These are phyloP conservation scores for Suhomyces bribrorum DNA, from an alignment of 1,139 yeast species.

Conservation along the genomic window DNA sequence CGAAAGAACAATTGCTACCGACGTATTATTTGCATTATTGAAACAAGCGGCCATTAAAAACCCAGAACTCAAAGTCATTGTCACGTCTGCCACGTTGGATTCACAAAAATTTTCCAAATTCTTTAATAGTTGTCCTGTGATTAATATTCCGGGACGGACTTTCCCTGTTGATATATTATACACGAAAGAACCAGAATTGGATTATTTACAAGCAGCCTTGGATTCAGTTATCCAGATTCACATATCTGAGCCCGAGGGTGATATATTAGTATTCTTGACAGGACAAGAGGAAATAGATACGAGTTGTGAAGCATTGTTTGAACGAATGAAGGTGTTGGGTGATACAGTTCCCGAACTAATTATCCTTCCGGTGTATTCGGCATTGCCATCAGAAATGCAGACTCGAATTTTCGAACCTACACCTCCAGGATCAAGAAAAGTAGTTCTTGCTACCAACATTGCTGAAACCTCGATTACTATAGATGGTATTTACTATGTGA, in stretches of 20 bases:
- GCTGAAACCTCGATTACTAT: conserved; percentile 69
- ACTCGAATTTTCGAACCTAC: conserved; percentile 73
- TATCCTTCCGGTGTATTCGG: conserved; percentile 84
- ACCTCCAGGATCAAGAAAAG: conserved; percentile 69
- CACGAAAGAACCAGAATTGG: conserved; percentile 79
- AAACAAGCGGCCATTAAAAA: conserved; percentile 69
- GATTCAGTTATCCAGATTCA: conserved; percentile 85
- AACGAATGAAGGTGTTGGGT: conserved; percentile 68
- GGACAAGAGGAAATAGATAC: conserved; percentile 95
- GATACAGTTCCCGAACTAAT: conserved; percentile 64
- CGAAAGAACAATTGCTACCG: conserved; percentile 93
- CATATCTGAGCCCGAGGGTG: conserved; percentile 75
- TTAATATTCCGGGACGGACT: conserved; percentile 85
- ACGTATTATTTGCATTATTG: conserved; percentile 81
- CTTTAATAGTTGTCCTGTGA: conserved; percentile 76
- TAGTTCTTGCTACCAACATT: conserved; percentile 75
- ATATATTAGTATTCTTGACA: conserved; percentile 79
- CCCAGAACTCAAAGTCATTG: conserved; percentile 75
- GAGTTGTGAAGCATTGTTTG: conserved; percentile 72
- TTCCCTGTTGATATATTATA: conserved; percentile 83
- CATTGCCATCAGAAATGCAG: conserved; percentile 76
- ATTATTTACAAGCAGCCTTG: conserved; percentile 78
- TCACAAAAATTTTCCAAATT: conserved; percentile 78
- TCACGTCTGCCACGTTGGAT: conserved; percentile 93
- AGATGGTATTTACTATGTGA: conserved; percentile 74